phyloP scores from a whole-genome alignment of 2,329 filamentous ascomycete genomes.

The Fusarium haematococcum region DNA sequence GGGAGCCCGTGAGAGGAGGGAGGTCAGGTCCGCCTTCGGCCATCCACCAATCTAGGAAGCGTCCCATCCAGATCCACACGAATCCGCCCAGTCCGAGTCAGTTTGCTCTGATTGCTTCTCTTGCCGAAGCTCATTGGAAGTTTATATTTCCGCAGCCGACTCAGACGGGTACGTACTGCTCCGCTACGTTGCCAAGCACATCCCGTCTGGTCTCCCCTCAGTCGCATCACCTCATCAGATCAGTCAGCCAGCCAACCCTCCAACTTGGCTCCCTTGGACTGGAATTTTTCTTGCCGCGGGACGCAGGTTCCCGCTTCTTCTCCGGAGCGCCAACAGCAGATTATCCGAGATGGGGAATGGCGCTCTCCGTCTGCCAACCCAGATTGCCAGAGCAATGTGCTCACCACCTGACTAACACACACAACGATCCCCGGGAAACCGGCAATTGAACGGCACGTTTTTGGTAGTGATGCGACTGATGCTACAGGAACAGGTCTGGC shows the following conservation, averaged over 20 bases:
- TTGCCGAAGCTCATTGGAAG: constrained; percentile 14
- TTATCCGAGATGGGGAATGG: constrained; percentile 10
- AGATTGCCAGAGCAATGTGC: constrained; percentile 8
- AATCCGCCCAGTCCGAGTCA: constrained; percentile 35
- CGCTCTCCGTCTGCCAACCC: background rate
- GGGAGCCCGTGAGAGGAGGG: background rate
- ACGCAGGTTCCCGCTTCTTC: constrained; percentile 2
- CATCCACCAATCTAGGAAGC: constrained; percentile 23
- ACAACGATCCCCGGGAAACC: background rate
- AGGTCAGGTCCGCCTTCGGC: constrained; percentile 7
- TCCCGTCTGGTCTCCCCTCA: background rate
- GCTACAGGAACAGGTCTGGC: background rate
- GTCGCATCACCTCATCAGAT: background rate
- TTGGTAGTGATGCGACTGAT: constrained; percentile 1
- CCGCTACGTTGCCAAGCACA: background rate
- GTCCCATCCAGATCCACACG: constrained; percentile 19
- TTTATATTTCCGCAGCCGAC: constrained; percentile 21
- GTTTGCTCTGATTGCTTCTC: constrained; percentile 15
- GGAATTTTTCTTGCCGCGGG: constrained; percentile 33
- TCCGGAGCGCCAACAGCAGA: constrained; percentile 17
- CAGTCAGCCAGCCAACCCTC: background rate
- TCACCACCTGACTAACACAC: constrained; percentile 2
- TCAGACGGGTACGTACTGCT: background rate
- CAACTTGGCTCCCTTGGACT: constrained; percentile 8
- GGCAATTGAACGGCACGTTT: background rate